phyloP scores from a whole-genome alignment of 768 basidiomycete species.

The Hygrocybe punicea region DNA sequence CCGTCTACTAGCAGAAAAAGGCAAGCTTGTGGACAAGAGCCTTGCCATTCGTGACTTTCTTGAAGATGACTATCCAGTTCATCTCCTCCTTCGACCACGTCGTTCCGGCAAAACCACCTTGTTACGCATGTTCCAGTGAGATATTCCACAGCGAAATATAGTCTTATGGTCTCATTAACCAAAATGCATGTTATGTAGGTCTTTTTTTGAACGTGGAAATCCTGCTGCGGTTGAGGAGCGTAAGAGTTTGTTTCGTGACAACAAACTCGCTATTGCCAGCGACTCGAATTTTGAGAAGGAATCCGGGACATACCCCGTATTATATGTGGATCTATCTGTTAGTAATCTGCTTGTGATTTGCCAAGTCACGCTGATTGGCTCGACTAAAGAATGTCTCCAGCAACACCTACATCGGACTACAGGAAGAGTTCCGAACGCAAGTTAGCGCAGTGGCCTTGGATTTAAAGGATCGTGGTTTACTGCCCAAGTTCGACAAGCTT shows the following conservation, averaged over 20 bases:
- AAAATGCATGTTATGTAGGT: not conserved
- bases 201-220: not conserved
- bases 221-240: not conserved
- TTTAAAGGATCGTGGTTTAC: not conserved
- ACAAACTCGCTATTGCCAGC: not conserved
- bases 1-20: not conserved
- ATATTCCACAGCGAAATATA: not conserved
- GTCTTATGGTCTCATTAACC: not conserved
- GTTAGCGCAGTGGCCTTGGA: not conserved
- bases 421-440: not conserved
- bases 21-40: conserved; percentile 4
- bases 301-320: conserved; percentile 3
- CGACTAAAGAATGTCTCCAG: not conserved
- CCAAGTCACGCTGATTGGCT: not conserved
- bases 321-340: conserved; percentile 3
- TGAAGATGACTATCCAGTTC: not conserved
- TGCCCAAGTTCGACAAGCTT: not conserved
- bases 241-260: not conserved
- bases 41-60: conserved; percentile 3
- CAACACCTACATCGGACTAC: not conserved
- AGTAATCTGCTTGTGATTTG: not conserved
- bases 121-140: conserved; percentile 4
- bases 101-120: conserved; percentile 4
- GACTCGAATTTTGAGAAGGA: not conserved
- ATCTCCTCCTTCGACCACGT: conserved; percentile 4